Conservation (phyloP, 2,329 filamentous ascomycete genomes). For the Colletotrichum siamense region DNA sequence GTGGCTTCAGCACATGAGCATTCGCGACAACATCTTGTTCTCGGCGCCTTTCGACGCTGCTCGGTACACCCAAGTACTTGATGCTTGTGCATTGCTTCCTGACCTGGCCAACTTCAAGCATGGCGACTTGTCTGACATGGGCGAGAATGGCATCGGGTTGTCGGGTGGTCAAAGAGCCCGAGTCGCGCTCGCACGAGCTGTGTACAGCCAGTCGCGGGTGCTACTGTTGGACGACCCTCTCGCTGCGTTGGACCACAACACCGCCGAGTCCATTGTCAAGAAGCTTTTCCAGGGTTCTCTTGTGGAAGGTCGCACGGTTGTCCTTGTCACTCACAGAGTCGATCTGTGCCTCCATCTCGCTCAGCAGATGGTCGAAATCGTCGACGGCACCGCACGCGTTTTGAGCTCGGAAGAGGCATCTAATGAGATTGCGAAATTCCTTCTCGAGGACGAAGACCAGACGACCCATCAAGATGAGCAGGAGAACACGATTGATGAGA, state of each 20-base stretch:
- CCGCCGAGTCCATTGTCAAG: conserved; percentile 66
- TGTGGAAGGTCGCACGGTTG: conserved; percentile 68
- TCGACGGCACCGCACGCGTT: conserved; percentile 61
- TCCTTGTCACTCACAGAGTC: conserved; percentile 84
- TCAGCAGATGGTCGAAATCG: conserved; percentile 74
- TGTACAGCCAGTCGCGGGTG: conserved; percentile 63
- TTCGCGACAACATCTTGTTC: conserved; percentile 70
- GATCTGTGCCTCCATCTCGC: conserved; percentile 78
- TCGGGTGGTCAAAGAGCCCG: conserved; percentile 69
- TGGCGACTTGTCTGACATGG: conserved; percentile 64
- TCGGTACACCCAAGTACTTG: conserved; percentile 64
- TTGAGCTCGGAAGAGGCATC: conserved; percentile 48
- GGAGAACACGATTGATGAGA: conserved; percentile 32
- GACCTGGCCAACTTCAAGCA: conserved; percentile 62
- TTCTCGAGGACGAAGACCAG: conserved; percentile 24
- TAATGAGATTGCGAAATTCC: conserved; percentile 34
- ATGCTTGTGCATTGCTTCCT: conserved; percentile 62
- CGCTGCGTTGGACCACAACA: conserved; percentile 67
- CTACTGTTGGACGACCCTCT: conserved; percentile 68
- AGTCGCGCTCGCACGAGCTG: conserved; percentile 66
- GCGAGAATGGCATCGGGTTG: conserved; percentile 67
- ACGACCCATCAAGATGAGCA: conserved; percentile 36
- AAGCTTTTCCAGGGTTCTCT: conserved; percentile 65
- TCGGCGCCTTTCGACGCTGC: conserved; percentile 58
- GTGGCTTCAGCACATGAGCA: conserved; percentile 70